Percentiles rank a stretch among this genome's conserved stretches.
phyloP scores from a whole-genome alignment of 371 early-diverging fungal genomes.

The Blakeslea trispora region DNA sequence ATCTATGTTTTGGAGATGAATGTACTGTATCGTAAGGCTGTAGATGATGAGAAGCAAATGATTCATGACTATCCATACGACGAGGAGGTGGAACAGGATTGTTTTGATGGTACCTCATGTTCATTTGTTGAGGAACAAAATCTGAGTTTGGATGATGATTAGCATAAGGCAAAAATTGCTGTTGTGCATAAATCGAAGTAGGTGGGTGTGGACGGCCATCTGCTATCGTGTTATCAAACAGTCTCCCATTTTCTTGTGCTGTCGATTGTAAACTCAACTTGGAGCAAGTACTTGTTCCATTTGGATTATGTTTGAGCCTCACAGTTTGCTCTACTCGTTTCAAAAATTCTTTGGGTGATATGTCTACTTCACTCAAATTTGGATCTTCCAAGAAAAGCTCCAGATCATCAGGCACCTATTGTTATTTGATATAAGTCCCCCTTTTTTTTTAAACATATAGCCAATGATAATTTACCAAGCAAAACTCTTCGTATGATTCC shows the following conservation, averaged over 20 bases:
- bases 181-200: conserved; percentile 45
- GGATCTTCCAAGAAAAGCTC: conserved; percentile 48
- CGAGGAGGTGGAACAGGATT: conserved; percentile 9
- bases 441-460: conserved; percentile 3
- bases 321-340: conserved; percentile 47
- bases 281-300: neutral
- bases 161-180: conserved; percentile 44
- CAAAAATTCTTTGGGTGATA: conserved; percentile 48
- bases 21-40: neutral
- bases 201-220: conserved; percentile 32
- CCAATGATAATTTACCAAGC: conserved; percentile 57
- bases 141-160: conserved; percentile 37
- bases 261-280: conserved; percentile 20
- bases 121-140: conserved; percentile 27
- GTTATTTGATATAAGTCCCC: neutral
- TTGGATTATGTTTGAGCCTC: conserved; percentile 21
- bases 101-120: conserved; percentile 23
- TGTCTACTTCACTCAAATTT: conserved; percentile 37
- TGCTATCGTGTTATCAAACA: conserved; percentile 22
- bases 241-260: conserved; percentile 11
- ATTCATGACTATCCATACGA: conserved; percentile 28
- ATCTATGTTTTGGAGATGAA: neutral
- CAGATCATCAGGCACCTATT: conserved; percentile 47
- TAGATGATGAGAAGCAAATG: conserved; percentile 11
- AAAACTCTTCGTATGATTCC: conserved; percentile 75